Evolutionary conservation across 148 eudicot genomes (phyloP).

Genomic region (Agrostemma githago): DNA sequence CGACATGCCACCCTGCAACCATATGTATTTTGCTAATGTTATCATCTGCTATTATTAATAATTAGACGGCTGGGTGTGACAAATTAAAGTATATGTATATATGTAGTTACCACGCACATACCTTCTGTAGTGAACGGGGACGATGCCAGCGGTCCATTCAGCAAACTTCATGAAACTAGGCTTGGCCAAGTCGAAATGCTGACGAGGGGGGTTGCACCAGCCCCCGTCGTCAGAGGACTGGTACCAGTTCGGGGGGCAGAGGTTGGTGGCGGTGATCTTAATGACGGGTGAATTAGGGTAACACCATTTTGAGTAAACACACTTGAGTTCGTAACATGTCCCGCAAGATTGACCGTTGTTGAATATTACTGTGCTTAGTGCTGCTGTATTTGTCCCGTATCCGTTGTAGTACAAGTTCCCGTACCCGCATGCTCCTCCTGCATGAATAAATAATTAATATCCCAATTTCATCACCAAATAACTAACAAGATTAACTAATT

Average conservation of each 20-base stretch:
- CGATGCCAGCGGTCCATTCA: constrained; percentile 37
- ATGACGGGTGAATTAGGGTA: constrained; percentile 15
- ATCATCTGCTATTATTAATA: too few relatives aligned
- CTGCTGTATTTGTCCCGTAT: constrained; percentile 38
- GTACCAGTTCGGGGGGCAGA: constrained; percentile 52
- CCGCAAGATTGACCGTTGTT: constrained; percentile 46
- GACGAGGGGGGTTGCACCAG: constrained; percentile 52
- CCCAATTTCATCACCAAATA: too few relatives aligned
- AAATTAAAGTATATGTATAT: too few relatives aligned
- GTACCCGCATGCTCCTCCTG: constrained; percentile 55
- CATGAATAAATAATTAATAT: not conserved
- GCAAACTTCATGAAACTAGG: constrained; percentile 43
- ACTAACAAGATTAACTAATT: too few relatives aligned
- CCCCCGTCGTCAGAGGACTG: constrained; percentile 33
- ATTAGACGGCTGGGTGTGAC: too few relatives aligned
- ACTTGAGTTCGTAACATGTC: constrained; percentile 37
- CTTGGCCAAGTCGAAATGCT: constrained; percentile 42
- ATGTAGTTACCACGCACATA: not conserved
- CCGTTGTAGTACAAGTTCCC: constrained; percentile 30
- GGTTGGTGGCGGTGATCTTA: constrained; percentile 42
- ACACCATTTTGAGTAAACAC: constrained; percentile 36
- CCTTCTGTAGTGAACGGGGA: constrained; percentile 44
- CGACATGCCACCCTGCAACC: constrained; percentile 37
- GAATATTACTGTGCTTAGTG: constrained; percentile 38
- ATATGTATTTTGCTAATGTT: not conserved